Evolutionary conservation across 257 asterid genomes (phyloP).

Genomic region (Fraxinus americana): DNA sequence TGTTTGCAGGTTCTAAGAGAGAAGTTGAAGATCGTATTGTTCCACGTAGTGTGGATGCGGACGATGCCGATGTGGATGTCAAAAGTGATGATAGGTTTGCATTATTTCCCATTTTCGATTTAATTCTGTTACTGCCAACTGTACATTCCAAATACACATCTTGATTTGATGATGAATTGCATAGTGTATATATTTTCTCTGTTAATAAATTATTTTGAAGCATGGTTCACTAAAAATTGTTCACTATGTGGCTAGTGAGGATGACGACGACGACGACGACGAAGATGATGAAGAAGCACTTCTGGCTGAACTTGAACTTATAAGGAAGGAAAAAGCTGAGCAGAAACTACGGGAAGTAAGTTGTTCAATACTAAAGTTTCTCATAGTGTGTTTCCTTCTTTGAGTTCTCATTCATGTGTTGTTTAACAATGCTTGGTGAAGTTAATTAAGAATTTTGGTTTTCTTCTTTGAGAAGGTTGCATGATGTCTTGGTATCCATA

Average conservation of each 20-base stretch:
- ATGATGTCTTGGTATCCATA: not conserved
- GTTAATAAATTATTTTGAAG: not conserved
- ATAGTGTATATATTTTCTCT: not conserved
- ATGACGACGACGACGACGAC: constrained; percentile 57
- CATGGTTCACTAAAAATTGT: constrained; percentile 10
- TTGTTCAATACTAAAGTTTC: not conserved
- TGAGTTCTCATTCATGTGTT: not conserved
- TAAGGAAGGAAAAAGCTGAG: constrained; percentile 89
- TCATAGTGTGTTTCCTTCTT: not conserved
- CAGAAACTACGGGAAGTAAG: constrained; percentile 81
- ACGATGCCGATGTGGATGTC: constrained; percentile 74
- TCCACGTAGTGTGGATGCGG: constrained; percentile 87
- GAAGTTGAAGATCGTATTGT: constrained; percentile 75
- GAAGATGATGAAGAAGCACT: constrained; percentile 94
- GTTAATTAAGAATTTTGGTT: not conserved
- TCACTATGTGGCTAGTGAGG: constrained; percentile 34
- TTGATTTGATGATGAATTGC: not conserved
- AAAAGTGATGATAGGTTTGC: constrained; percentile 70
- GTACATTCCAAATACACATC: not conserved
- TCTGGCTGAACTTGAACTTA: constrained; percentile 84
- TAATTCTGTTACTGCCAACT: not conserved
- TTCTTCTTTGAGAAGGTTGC: not conserved
- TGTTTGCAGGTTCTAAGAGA: constrained; percentile 63
- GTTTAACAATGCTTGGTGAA: not conserved
- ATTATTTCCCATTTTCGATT: not conserved